These are phyloP conservation scores for Ammopiptanthus mongolicus DNA, from an alignment of 306 rosid genomes.

Conservation along the genomic window DNA sequence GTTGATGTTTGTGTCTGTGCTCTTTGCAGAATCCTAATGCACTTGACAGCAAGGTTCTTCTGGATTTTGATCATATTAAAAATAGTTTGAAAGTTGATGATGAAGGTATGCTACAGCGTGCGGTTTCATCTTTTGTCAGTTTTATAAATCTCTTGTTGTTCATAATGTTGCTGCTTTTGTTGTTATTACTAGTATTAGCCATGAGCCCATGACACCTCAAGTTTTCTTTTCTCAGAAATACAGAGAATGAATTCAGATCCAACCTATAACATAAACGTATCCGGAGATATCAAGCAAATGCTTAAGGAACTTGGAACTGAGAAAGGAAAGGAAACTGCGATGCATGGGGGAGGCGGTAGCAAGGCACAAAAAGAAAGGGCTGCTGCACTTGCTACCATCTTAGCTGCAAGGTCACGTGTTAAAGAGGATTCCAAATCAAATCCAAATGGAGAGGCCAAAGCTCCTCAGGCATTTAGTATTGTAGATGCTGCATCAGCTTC, in stretches of 20 bases:
- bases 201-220: constrained; percentile 13
- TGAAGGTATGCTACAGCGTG: constrained; percentile 60
- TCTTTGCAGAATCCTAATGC: constrained; percentile 89
- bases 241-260: constrained; percentile 70
- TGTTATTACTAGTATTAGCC: constrained; percentile 1
- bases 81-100: constrained; percentile 71
- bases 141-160: background rate
- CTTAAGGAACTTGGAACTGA: constrained; percentile 92
- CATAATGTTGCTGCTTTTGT: constrained; percentile 5
- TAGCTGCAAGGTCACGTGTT: constrained; percentile 76
- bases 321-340: constrained; percentile 79
- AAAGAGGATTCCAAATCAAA: constrained; percentile 68
- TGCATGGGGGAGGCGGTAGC: constrained; percentile 98
- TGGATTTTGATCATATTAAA: constrained; percentile 93
- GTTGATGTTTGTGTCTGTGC: constrained; percentile 18
- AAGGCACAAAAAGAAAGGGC: constrained; percentile 98
- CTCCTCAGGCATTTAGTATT: constrained; percentile 76
- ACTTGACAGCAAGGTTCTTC: constrained; percentile 69
- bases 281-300: constrained; percentile 95
- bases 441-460: constrained; percentile 41
- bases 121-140: constrained; percentile 17
- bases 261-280: constrained; percentile 72
- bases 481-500: constrained; percentile 99
- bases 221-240: constrained; percentile 49
- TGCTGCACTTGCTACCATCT: constrained; percentile 83